Conservation (phyloP, 306 rosid genomes). For the Prunus mira region DNA sequence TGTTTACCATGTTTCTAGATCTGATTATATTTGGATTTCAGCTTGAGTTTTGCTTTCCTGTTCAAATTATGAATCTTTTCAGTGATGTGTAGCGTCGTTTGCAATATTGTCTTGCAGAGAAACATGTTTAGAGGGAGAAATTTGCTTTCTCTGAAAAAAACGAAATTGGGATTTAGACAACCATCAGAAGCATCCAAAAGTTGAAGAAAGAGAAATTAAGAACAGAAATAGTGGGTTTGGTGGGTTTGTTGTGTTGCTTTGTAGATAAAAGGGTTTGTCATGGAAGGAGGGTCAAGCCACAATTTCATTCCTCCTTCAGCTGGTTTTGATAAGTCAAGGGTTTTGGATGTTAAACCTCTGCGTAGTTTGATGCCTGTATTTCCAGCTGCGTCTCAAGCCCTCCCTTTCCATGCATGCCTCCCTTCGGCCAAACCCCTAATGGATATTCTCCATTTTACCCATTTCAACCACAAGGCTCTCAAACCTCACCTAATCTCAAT, state of each 20-base stretch:
- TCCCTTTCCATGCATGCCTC: slow-evolving; percentile 16
- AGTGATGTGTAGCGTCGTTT: not conserved
- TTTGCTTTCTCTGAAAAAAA: not conserved
- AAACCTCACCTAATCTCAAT: slow-evolving; percentile 30
- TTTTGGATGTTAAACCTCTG: slow-evolving; percentile 60
- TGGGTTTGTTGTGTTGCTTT: not conserved
- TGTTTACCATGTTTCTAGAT: slow-evolving; percentile 4
- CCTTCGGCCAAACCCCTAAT: slow-evolving; percentile 26
- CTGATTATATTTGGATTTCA: not conserved
- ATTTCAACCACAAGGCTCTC: slow-evolving; percentile 30
- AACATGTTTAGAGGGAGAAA: not conserved
- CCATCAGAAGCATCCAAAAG: not conserved
- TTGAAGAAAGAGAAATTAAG: not conserved
- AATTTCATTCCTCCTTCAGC: slow-evolving; percentile 41
- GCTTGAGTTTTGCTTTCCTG: not conserved
- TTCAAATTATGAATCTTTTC: not conserved
- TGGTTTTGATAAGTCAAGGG: slow-evolving; percentile 48
- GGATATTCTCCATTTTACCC: slow-evolving; percentile 54
- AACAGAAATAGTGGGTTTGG: slow-evolving; percentile 7
- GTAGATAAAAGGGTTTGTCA: slow-evolving; percentile 32
- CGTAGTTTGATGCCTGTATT: slow-evolving; percentile 54
- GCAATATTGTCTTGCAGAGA: slow-evolving; percentile 8
- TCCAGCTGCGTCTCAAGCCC: slow-evolving; percentile 34
- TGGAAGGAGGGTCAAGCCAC: slow-evolving; percentile 50
- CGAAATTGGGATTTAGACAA: not conserved